A percentile compares a stretch with the other conserved stretches of the same genome.
These are phyloP conservation scores for Mucor plumbeus DNA, from an alignment of 371 early-diverging fungal genomes.

Conservation along the genomic window DNA sequence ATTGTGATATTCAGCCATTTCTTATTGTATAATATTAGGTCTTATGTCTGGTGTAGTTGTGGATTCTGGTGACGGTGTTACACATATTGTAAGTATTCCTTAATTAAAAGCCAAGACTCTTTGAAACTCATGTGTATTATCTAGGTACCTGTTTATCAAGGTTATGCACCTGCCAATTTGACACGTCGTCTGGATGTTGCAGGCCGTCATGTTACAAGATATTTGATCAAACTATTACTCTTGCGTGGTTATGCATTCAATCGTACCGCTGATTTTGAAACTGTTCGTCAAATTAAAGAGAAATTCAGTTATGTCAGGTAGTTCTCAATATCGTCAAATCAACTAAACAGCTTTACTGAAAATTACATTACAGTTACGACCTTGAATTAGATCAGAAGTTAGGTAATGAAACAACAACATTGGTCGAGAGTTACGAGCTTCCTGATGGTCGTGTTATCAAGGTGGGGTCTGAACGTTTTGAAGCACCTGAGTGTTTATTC, in stretches of 20 bases:
- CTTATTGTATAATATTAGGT: conserved; percentile 50
- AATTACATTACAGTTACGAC: conserved; percentile 74
- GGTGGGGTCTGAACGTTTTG: conserved; percentile 96
- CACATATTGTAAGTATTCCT: conserved; percentile 79
- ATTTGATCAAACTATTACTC: conserved; percentile 93
- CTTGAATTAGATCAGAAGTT: conserved; percentile 92
- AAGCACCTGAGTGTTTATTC: conserved; percentile 98
- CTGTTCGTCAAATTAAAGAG: conserved; percentile 95
- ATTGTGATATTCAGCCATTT: no score
- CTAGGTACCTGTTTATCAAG: conserved; percentile 92
- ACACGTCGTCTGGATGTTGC: conserved; percentile 94
- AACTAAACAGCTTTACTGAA: background rate
- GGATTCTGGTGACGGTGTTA: conserved; percentile 98
- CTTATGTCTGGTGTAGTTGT: conserved; percentile 96
- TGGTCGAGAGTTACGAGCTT: conserved; percentile 95
- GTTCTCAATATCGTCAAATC: background rate
- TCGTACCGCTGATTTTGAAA: conserved; percentile 97
- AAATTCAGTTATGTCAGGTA: conserved; percentile 97
- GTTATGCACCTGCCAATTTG: conserved; percentile 91
- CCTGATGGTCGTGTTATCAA: conserved; percentile 98
- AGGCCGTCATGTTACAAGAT: conserved; percentile 95
- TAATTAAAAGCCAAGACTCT: background rate
- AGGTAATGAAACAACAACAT: conserved; percentile 94
- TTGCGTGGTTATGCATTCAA: conserved; percentile 96
- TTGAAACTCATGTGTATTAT: background rate